A percentile compares a stretch with the other conserved stretches of the same genome.
phyloP scores from a whole-genome alignment of 495 filamentous ascomycete genomes.

The Clavariopsis aquatica region DNA sequence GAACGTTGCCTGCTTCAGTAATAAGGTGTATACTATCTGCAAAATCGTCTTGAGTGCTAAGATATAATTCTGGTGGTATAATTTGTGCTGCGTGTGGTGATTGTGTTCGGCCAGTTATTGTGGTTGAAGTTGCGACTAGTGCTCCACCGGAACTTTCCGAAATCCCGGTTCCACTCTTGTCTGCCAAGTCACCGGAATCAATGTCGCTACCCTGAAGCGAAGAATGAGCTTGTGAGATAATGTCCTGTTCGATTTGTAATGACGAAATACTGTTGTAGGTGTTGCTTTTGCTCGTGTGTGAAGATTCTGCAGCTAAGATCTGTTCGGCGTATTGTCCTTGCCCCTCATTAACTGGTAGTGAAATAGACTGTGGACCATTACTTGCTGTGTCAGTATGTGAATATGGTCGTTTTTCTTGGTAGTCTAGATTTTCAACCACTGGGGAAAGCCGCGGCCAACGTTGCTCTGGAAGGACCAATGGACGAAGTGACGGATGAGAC shows the following conservation, averaged over 20 bases:
- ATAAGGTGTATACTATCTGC: conserved; percentile 5
- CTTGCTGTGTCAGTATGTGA: background rate
- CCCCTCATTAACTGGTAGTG: background rate
- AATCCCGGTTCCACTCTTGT: background rate
- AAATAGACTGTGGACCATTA: background rate
- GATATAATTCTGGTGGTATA: conserved; percentile 2
- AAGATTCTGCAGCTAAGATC: background rate
- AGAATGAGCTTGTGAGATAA: background rate
- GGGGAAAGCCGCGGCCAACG: too few species aligned
- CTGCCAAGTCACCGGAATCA: conserved; percentile 3
- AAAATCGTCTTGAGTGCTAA: conserved; percentile 5
- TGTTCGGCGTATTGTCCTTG: background rate
- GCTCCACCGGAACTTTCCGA: background rate
- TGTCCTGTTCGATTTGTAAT: background rate
- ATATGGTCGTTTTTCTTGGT: too few species aligned
- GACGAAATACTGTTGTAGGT: background rate
- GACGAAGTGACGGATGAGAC: background rate
- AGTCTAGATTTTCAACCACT: too few species aligned
- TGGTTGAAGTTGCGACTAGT: background rate
- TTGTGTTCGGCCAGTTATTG: background rate
- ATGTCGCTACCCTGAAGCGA: background rate
- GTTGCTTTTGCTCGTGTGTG: background rate
- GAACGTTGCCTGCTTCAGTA: background rate
- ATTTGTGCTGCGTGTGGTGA: conserved; percentile 22
- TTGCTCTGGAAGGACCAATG: background rate